Conservation (phyloP, 2,329 filamentous ascomycete genomes). For the Beauveria caledonica region DNA sequence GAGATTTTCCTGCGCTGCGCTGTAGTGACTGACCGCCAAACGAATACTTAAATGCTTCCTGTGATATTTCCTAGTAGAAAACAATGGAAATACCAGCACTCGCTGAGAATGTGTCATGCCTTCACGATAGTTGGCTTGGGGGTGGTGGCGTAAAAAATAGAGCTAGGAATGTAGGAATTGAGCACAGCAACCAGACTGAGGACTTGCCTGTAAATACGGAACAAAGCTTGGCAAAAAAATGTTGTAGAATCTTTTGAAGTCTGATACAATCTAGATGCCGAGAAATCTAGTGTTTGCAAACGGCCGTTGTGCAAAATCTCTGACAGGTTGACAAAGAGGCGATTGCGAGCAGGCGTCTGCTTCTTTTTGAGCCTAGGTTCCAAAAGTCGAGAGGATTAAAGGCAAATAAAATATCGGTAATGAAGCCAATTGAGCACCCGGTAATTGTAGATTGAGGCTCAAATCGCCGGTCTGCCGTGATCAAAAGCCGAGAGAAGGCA, state of each 20-base stretch:
- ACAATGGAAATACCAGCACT: neutral
- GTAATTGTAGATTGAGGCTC: neutral
- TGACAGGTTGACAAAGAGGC: neutral
- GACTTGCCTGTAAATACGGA: neutral
- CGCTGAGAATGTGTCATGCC: neutral
- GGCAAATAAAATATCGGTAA: neutral
- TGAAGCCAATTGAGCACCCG: too few relatives aligned
- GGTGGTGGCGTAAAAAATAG: too few relatives aligned
- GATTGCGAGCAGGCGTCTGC: neutral
- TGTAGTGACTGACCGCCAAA: neutral
- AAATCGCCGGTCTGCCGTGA: neutral
- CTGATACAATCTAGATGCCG: neutral
- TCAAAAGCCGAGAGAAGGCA: neutral
- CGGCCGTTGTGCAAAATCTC: neutral
- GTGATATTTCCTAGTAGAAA: too few relatives aligned
- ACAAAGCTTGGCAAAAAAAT: neutral
- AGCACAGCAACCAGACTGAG: neutral
- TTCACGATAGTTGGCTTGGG: neutral
- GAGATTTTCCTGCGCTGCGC: neutral
- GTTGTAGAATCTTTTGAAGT: neutral
- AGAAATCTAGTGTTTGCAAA: neutral
- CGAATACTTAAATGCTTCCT: neutral
- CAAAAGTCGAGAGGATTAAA: neutral
- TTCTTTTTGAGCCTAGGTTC: neutral
- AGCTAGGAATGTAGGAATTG: neutral